Conservation (phyloP, 179 eudicot genomes). For the Corrigiola litoralis region DNA sequence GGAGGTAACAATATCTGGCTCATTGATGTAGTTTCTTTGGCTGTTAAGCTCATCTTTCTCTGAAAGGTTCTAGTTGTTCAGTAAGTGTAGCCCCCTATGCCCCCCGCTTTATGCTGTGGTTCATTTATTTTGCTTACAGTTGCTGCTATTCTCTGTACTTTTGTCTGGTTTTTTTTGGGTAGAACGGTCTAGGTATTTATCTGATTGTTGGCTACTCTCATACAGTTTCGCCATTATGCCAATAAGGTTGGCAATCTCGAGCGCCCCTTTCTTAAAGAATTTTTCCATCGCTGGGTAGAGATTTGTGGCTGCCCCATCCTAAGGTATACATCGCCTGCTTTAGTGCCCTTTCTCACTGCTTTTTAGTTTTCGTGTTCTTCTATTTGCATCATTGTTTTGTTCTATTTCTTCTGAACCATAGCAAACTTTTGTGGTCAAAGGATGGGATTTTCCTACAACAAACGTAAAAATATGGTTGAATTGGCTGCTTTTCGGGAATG, state of each 20-base stretch:
- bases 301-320: slow-evolving; percentile 92
- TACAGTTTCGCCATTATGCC: slow-evolving; percentile 91
- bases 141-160: too few species aligned
- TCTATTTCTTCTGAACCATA: slow-evolving; percentile 6
- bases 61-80: too few species aligned
- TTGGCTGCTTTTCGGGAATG: slow-evolving; percentile 83
- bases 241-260: slow-evolving; percentile 96
- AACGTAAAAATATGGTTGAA: slow-evolving; percentile 85
- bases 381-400: background rate
- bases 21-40: background rate
- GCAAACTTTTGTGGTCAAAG: slow-evolving; percentile 32
- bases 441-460: slow-evolving; percentile 95
- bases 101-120: too few species aligned
- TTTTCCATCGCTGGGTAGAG: slow-evolving; percentile 96
- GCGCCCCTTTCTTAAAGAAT: slow-evolving; percentile 95
- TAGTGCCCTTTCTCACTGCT: background rate
- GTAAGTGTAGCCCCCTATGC: too few species aligned
- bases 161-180: too few species aligned
- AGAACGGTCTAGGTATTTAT: too few species aligned
- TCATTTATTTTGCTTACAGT: too few species aligned
- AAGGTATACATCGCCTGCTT: slow-evolving; percentile 42
- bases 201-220: background rate
- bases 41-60: background rate
- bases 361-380: background rate
- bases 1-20: slow-evolving; percentile 51